Conservation (phyloP, 805 yeast species). For the Schizosaccharomyces japonicus region DNA sequence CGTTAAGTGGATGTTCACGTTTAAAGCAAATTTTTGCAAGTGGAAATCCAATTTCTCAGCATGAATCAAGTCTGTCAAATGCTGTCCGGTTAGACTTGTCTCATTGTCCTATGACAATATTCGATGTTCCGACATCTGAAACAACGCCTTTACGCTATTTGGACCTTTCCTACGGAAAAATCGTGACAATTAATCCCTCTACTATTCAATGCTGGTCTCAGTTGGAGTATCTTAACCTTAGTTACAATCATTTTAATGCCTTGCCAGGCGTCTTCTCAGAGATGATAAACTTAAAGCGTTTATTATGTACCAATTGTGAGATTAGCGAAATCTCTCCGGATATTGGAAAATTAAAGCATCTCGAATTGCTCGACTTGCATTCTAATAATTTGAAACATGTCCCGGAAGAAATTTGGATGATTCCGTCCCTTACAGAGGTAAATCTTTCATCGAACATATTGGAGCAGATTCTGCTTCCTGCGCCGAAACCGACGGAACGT, state of each 20-base stretch:
- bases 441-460: constrained; percentile 73
- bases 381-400: constrained; percentile 53
- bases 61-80: neutral
- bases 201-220: neutral
- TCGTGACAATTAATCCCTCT: constrained; percentile 19
- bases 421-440: constrained; percentile 35
- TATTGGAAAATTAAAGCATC: constrained; percentile 27
- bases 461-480: constrained; percentile 40
- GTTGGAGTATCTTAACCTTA: constrained; percentile 32
- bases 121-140: neutral
- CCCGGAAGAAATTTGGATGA: constrained; percentile 40
- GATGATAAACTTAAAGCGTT: constrained; percentile 35
- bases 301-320: constrained; percentile 54
- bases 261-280: constrained; percentile 38
- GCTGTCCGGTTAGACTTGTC: neutral
- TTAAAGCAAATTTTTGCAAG: neutral
- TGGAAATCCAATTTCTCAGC: neutral
- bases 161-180: constrained; percentile 18
- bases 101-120: neutral
- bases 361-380: constrained; percentile 54
- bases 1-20: neutral
- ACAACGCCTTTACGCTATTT: neutral
- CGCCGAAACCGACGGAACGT: constrained; percentile 5
- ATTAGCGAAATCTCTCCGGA: constrained; percentile 29
- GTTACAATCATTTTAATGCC: constrained; percentile 43